Percentiles rank a stretch among this genome's conserved stretches.
Evolutionary conservation across 129 eudicot species (phyloP).

Genomic region (Logfia minima): DNA sequence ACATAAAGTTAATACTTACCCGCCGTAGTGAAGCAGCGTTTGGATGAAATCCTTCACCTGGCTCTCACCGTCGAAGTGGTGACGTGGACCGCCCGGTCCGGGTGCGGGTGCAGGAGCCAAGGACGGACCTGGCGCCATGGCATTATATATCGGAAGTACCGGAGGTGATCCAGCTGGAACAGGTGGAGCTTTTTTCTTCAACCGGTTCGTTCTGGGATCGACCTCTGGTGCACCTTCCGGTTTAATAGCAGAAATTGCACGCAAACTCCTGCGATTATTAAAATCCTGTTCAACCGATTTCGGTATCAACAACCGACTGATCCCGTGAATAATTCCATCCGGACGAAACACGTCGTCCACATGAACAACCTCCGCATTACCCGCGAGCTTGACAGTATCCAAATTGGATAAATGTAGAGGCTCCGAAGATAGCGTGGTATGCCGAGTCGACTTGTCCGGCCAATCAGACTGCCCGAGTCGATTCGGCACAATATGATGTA

Average conservation of each 20-base stretch:
- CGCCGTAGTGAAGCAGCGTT: slow-evolving; percentile 76
- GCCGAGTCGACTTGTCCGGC: slow-evolving; percentile 42
- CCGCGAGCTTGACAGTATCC: slow-evolving; percentile 29
- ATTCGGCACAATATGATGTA: slow-evolving; percentile 66
- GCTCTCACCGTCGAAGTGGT: slow-evolving; percentile 84
- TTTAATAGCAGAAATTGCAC: slow-evolving; percentile 53
- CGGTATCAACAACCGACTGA: slow-evolving; percentile 42
- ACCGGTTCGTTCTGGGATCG: slow-evolving; percentile 53
- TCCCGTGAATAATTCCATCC: slow-evolving; percentile 52
- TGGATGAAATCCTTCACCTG: slow-evolving; percentile 88
- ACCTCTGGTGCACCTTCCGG: slow-evolving; percentile 58
- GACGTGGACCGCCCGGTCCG: slow-evolving; percentile 89
- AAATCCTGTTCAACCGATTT: slow-evolving; percentile 50
- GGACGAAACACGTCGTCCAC: slow-evolving; percentile 55
- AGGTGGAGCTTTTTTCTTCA: slow-evolving; percentile 44
- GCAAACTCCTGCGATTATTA: slow-evolving; percentile 45
- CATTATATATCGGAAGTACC: slow-evolving; percentile 65
- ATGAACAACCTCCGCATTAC: slow-evolving; percentile 47
- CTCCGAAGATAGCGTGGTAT: slow-evolving; percentile 39
- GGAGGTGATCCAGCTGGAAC: slow-evolving; percentile 72
- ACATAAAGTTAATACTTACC: slow-evolving; percentile 16
- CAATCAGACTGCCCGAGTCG: slow-evolving; percentile 56
- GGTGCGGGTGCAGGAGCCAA: slow-evolving; percentile 96
- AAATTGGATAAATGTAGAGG: slow-evolving; percentile 28
- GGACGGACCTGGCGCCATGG: slow-evolving; percentile 91